A percentile compares a stretch with the other conserved stretches of the same genome.
These are phyloP conservation scores for Corrigiola litoralis DNA, from an alignment of 179 eudicot genomes.

Conservation along the genomic window DNA sequence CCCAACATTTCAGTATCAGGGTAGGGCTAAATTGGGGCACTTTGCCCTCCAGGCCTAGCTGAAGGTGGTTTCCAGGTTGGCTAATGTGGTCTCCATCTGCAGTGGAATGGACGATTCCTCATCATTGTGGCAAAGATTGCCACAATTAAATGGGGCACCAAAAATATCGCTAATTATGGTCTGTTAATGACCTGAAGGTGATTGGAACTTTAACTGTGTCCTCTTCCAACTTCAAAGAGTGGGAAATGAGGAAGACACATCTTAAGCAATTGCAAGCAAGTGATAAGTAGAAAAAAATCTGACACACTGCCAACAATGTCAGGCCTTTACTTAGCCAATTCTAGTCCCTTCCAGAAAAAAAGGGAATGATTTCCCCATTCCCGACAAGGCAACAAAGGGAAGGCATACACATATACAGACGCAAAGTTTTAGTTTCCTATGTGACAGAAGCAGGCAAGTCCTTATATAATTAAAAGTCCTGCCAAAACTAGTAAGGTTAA, in stretches of 20 bases:
- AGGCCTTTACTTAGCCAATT: background rate
- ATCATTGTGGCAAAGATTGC: conserved; percentile 20
- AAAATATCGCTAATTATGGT: conserved; percentile 10
- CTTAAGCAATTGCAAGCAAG: background rate
- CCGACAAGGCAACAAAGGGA: background rate
- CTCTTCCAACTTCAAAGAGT: conserved; percentile 10
- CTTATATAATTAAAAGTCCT: background rate
- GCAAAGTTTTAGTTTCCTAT: background rate
- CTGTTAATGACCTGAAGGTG: conserved; percentile 3
- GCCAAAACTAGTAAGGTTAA: background rate
- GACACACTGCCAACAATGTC: background rate
- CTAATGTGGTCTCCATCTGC: conserved; percentile 12
- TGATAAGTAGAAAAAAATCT: background rate
- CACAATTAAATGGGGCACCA: conserved; percentile 22
- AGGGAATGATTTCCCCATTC: background rate
- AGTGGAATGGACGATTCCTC: conserved; percentile 6
- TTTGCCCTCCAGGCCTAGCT: background rate
- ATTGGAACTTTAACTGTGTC: conserved; percentile 4
- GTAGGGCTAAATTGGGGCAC: background rate
- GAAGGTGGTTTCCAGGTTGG: conserved; percentile 26
- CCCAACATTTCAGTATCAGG: conserved; percentile 9
- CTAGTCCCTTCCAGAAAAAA: background rate
- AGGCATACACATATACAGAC: background rate
- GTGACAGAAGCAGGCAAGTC: too few species aligned
- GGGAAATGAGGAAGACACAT: conserved; percentile 16